Percentiles rank a stretch among this genome's conserved stretches.
Conservation (phyloP, 2,329 filamentous ascomycete genomes). For the Alternaria solani region DNA sequence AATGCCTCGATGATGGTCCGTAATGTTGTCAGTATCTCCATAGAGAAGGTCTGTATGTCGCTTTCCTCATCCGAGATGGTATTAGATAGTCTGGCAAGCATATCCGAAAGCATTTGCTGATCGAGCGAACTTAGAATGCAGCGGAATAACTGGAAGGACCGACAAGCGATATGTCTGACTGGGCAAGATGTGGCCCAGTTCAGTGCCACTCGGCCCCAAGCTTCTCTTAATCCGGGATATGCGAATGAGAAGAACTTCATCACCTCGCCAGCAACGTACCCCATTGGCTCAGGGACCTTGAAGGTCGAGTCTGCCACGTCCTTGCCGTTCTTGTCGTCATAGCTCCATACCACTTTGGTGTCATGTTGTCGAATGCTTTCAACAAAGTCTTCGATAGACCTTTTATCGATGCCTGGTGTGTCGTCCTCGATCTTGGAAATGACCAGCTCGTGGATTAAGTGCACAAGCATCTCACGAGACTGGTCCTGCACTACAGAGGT, state of each 20-base stretch:
- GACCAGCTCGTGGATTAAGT: constrained; percentile 94
- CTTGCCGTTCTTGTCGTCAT: constrained; percentile 88
- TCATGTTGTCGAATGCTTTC: constrained; percentile 88
- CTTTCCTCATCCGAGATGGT: constrained; percentile 93
- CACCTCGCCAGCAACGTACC: constrained; percentile 80
- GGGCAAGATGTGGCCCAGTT: constrained; percentile 98
- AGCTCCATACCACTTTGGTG: constrained; percentile 86
- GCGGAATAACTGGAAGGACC: constrained; percentile 96
- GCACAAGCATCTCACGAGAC: constrained; percentile 95
- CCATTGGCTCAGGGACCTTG: constrained; percentile 88
- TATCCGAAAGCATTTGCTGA: constrained; percentile 93
- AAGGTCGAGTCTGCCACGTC: constrained; percentile 72
- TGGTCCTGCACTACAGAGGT: constrained; percentile 95
- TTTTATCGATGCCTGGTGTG: constrained; percentile 69
- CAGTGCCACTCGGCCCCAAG: constrained; percentile 89
- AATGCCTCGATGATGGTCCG: constrained; percentile 90
- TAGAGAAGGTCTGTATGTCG: constrained; percentile 95
- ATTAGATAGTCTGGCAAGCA: constrained; percentile 93
- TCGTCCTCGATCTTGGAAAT: constrained; percentile 79
- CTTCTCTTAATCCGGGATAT: constrained; percentile 85
- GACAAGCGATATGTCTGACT: constrained; percentile 91
- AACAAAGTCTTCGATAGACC: constrained; percentile 84
- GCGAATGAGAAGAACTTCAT: constrained; percentile 84
- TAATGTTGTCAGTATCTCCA: constrained; percentile 95
- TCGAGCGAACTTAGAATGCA: constrained; percentile 92